Evolutionary conservation across 768 basidiomycete genomes (phyloP).

Genomic region (Dictyophora rubrovolvata): DNA sequence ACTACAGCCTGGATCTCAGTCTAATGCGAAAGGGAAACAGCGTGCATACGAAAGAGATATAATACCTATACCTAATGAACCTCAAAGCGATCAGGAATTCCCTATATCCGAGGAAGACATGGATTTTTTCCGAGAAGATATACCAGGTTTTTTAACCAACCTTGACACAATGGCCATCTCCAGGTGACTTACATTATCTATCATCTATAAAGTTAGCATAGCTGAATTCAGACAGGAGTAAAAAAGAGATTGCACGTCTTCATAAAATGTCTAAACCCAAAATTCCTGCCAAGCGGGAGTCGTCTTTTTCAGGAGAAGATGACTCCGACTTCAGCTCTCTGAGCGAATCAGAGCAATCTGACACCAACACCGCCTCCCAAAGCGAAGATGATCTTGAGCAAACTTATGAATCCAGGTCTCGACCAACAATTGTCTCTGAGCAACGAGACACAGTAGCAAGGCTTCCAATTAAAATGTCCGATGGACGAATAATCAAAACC

Average conservation of each 20-base stretch:
- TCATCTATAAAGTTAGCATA: slow-evolving; percentile 9
- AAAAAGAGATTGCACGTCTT: slow-evolving; percentile 68
- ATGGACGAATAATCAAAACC: slow-evolving; percentile 64
- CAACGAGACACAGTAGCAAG: slow-evolving; percentile 44
- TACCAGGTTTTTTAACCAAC: slow-evolving; percentile 56
- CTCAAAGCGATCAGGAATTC: slow-evolving; percentile 36
- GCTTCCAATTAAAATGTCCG: slow-evolving; percentile 78
- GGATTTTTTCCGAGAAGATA: slow-evolving; percentile 55
- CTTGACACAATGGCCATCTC: slow-evolving; percentile 76
- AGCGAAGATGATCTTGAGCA: slow-evolving; percentile 46
- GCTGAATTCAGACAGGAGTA: slow-evolving; percentile 46
- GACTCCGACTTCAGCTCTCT: slow-evolving; percentile 63
- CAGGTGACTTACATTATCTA: slow-evolving; percentile 37
- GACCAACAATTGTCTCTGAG: slow-evolving; percentile 37
- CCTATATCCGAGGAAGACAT: slow-evolving; percentile 63
- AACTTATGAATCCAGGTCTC: slow-evolving; percentile 58
- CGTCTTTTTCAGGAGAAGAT: slow-evolving; percentile 37
- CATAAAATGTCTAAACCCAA: slow-evolving; percentile 56
- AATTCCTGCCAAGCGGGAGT: background rate
- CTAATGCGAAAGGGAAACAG: slow-evolving; percentile 34
- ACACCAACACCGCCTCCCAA: slow-evolving; percentile 24
- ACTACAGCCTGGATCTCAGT: slow-evolving; percentile 24
- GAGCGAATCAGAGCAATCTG: slow-evolving; percentile 50
- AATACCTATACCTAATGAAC: slow-evolving; percentile 50
- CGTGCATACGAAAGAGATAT: slow-evolving; percentile 47